phyloP scores from a whole-genome alignment of 352 stramenopile genomes.

The Globisporangium barbulae region DNA sequence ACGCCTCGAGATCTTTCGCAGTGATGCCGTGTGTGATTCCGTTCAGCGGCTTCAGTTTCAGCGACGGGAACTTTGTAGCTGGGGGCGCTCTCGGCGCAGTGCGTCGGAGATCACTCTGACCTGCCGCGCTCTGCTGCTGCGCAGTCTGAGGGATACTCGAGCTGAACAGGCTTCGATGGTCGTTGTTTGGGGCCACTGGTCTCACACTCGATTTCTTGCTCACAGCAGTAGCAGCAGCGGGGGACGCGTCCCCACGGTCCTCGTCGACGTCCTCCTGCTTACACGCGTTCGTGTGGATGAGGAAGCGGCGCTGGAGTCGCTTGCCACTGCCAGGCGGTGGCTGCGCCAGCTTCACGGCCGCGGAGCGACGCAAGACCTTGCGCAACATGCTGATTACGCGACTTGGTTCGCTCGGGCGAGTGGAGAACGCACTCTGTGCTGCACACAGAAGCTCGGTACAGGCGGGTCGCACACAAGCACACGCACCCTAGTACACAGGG shows the following conservation, averaged over 20 bases:
- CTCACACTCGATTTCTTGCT: not conserved
- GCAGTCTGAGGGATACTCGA: not conserved
- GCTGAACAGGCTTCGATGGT: constrained; percentile 14
- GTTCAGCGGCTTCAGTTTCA: constrained; percentile 3
- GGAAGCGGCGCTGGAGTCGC: not conserved
- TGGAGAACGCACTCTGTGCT: constrained; percentile 4
- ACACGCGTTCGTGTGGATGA: constrained; percentile 19
- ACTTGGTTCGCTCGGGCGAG: not conserved
- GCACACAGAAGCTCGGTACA: not conserved
- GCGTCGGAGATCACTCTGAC: not conserved
- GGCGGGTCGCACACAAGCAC: not conserved
- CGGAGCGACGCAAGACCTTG: constrained; percentile 16
- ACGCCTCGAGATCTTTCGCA: constrained; percentile 16
- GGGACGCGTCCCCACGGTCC: constrained; percentile 1
- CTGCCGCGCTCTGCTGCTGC: not conserved
- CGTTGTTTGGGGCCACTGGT: not conserved
- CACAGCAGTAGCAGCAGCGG: not conserved
- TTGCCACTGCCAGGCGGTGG: not conserved
- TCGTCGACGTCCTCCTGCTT: constrained; percentile 15
- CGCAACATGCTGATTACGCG: constrained; percentile 13
- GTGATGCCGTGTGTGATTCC: constrained; percentile 3
- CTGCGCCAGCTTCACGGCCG: constrained; percentile 6
- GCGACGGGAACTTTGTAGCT: not conserved
- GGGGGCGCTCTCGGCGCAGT: not conserved
- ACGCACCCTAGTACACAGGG: not conserved